Evolutionary conservation across 2,329 filamentous ascomycete genomes (phyloP), one percentile per base, ranked within the genome.

Genomic region (Colletotrichum cordylinicola): DNA sequence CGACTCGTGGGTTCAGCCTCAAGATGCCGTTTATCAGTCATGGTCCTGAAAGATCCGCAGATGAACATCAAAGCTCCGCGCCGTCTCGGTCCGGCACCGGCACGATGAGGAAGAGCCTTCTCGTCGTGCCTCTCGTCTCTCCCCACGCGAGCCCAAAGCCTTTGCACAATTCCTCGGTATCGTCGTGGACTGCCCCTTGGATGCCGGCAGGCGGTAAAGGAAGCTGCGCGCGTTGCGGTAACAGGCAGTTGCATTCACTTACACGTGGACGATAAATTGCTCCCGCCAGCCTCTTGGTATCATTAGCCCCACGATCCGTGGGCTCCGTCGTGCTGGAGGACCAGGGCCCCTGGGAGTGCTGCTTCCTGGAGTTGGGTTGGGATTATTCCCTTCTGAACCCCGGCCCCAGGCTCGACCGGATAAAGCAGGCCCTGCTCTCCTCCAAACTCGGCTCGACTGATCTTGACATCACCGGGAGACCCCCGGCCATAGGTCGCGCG

Each of bases 401-500:
- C 37, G 52, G 43, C n/a, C 29, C 66, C 52, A 60, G 24, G 52
- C 66, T 69, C 55, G 33, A 29, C 27, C 69, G 65, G 70, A 65
- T 76, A 65, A 61, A 68, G 70, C 56, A 68, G 70, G 55, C 27
- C 56, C 48, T 43, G 12, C 65, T 71, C 48, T 66, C 33, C 70
- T 48, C 35, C 39, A 35, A 75, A 74, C 74, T 69, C 70, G 70
- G 70, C 70, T 68, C 43, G 65, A 69, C 43, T 73, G 70, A 69
- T 74, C 39, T 76, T 76, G 70, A 76, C 74, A 76, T 74, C 70
- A 74, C 70, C 39, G 33, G 65, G 70, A 76, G 27, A 24, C 64
- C 43, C 70, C 65, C 35, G 65, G 64, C 35, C 58, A 61, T 31
- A 65, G 69, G 29, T 61, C 33, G 55, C 62, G 72, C 72, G 72